Conservation (phyloP, 2,329 filamentous ascomycete genomes). For the Aspergillus sergii region DNA sequence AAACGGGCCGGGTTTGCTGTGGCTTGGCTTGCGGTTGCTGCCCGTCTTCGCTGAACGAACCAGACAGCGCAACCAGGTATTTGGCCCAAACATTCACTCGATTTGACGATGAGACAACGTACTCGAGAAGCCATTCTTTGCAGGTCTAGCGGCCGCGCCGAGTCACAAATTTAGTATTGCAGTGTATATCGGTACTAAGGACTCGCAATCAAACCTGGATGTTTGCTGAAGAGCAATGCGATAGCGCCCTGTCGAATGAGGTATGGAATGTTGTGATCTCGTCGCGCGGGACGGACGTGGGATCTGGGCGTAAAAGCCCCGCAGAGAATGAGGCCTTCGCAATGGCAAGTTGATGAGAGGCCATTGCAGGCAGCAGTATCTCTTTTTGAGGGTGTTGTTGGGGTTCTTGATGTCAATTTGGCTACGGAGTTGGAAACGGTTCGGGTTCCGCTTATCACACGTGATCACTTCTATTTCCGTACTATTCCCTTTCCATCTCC, state of each 20-base stretch:
- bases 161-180: constrained; percentile 39
- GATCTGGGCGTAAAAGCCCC: constrained; percentile 72
- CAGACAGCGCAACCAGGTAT: constrained; percentile 71
- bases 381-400: background rate
- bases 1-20: constrained; percentile 39
- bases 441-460: background rate
- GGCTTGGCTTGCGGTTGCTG: constrained; percentile 26
- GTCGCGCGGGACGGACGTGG: constrained; percentile 67
- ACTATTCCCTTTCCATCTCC: background rate
- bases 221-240: constrained; percentile 75
- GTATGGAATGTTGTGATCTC: constrained; percentile 71
- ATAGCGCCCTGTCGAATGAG: constrained; percentile 65
- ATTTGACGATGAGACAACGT: constrained; percentile 68
- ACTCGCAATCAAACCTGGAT: constrained; percentile 76
- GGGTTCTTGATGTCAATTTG: constrained; percentile 3
- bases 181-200: constrained; percentile 25
- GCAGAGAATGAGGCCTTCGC: constrained; percentile 78
- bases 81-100: constrained; percentile 71
- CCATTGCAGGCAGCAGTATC: constrained; percentile 49
- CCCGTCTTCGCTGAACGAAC: constrained; percentile 52
- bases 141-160: constrained; percentile 65
- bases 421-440: constrained; percentile 1
- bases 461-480: background rate
- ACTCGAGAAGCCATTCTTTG: constrained; percentile 80
- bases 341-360: constrained; percentile 71